Evolutionary conservation across 345 rosid genomes (phyloP).

Genomic region (Eucalyptus sideroxylon): DNA sequence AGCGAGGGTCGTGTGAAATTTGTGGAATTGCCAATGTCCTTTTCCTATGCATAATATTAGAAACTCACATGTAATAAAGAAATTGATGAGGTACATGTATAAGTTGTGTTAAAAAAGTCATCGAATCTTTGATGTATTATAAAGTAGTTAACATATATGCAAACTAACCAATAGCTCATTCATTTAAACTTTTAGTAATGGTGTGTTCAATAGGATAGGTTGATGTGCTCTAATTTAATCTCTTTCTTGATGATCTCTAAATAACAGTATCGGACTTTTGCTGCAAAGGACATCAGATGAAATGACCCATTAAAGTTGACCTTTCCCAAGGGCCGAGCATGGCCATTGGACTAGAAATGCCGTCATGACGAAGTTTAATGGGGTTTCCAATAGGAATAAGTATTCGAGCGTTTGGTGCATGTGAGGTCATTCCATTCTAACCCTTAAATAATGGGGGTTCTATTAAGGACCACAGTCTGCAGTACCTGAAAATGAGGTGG

Average conservation of each 20-base stretch:
- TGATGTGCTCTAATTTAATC: not conserved
- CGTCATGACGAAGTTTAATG: not conserved
- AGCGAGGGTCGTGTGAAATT: not conserved
- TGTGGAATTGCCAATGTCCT: not conserved
- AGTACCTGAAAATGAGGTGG: not conserved
- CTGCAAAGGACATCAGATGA: not conserved
- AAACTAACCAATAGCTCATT: not conserved
- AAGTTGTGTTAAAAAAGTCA: not conserved
- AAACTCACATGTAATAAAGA: not conserved
- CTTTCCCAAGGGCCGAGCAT: not conserved
- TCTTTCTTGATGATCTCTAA: not conserved
- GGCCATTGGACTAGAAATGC: not conserved
- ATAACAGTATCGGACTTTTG: not conserved
- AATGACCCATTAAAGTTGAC: not conserved
- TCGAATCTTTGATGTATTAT: not conserved
- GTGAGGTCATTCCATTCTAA: not conserved
- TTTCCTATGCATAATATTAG: not conserved
- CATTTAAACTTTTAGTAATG: not conserved
- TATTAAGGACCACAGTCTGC: not conserved
- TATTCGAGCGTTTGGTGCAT: not conserved
- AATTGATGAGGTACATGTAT: not conserved
- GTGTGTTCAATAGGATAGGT: not conserved
- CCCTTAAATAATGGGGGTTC: not conserved
- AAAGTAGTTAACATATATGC: no score
- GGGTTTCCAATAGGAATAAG: not conserved